Conservation (phyloP, 331 rosid genomes). For the Rhamnella rubrinervis region DNA sequence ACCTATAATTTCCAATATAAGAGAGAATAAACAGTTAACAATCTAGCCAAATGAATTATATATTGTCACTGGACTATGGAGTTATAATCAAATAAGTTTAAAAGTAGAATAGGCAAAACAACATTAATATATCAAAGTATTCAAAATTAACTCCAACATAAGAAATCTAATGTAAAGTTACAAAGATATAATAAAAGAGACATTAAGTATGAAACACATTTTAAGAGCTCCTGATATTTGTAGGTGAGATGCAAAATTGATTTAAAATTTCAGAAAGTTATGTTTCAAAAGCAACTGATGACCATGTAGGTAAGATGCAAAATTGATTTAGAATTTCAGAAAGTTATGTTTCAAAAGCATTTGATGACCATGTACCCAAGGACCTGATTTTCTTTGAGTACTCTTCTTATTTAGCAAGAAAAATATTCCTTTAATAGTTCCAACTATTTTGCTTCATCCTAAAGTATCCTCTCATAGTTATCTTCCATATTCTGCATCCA, state of each 20-base stretch:
- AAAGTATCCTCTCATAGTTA: conserved; percentile 72
- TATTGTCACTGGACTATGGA: neutral
- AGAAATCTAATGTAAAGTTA: neutral
- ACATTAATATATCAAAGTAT: neutral
- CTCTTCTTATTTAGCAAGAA: conserved; percentile 87
- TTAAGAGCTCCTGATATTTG: neutral
- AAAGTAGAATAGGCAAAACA: no score
- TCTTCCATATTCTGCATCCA: conserved; percentile 77
- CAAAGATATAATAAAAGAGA: neutral
- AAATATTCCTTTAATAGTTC: conserved; percentile 71
- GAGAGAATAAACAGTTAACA: neutral
- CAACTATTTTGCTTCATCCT: conserved; percentile 90
- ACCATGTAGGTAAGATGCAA: conserved; percentile 38
- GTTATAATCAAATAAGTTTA: no score
- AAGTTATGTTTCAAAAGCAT: conserved; percentile 88
- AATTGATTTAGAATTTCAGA: conserved; percentile 11
- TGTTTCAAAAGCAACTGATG: conserved; percentile 95
- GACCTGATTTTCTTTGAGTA: conserved; percentile 78
- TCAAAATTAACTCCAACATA: conserved; percentile 5
- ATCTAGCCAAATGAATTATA: neutral
- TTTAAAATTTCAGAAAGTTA: conserved; percentile 33
- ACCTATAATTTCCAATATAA: conserved; percentile 49
- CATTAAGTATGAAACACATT: neutral
- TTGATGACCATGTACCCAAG: conserved; percentile 83
- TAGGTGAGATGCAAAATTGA: neutral